Conservation (phyloP, 768 basidiomycete genomes). For the Rhodocollybia butyracea region DNA sequence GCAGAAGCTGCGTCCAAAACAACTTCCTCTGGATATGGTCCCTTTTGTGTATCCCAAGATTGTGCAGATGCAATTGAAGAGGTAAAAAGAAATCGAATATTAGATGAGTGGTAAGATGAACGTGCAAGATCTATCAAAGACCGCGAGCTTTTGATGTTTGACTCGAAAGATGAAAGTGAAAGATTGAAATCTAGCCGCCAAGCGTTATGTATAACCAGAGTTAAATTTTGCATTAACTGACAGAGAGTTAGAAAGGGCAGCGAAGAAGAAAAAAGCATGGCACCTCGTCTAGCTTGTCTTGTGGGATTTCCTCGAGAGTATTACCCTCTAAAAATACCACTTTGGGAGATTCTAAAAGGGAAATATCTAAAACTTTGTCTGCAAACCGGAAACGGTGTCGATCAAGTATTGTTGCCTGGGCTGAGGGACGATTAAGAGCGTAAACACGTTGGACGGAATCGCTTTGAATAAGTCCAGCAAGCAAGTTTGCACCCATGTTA, state of each 20-base stretch:
- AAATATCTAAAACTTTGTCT: constrained; percentile 15
- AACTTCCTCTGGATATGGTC: constrained; percentile 20
- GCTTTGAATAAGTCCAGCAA: constrained; percentile 15
- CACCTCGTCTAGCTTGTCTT: constrained; percentile 16
- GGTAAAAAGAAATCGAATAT: constrained; percentile 25
- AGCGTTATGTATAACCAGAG: constrained; percentile 28
- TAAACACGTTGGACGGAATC: constrained; percentile 17
- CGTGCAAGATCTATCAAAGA: constrained; percentile 25
- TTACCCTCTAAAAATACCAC: constrained; percentile 12
- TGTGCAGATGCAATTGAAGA: constrained; percentile 26
- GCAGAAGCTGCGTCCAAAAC: constrained; percentile 10
- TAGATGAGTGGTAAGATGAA: neutral
- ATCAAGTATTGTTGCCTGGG: neutral
- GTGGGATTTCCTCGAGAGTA: constrained; percentile 11
- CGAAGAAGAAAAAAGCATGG: neutral
- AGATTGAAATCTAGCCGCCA: constrained; percentile 39
- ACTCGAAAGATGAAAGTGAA: constrained; percentile 30
- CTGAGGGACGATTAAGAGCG: constrained; percentile 17
- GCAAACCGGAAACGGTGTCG: constrained; percentile 18
- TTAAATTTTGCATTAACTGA: constrained; percentile 12
- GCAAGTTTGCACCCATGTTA: constrained; percentile 23
- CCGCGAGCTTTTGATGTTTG: constrained; percentile 25
- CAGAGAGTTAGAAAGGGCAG: neutral
- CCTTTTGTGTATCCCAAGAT: constrained; percentile 21
- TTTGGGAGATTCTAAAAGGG: constrained; percentile 13